These are phyloP conservation scores for Allium cepa DNA, from an alignment of 106 monocot genomes.

Conservation along the genomic window DNA sequence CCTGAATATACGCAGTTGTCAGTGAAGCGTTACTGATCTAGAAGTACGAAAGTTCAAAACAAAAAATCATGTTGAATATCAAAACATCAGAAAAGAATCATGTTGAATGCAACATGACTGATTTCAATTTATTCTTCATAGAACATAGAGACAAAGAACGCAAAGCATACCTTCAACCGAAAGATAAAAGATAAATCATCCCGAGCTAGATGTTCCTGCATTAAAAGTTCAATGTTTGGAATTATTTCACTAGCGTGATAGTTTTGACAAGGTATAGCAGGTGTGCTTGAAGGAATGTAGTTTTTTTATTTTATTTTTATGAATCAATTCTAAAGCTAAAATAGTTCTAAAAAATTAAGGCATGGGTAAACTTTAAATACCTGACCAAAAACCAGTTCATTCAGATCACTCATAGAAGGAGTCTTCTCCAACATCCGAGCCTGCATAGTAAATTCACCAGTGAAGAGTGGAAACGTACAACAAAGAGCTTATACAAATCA, in stretches of 20 bases:
- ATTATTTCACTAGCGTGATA: too few relatives aligned
- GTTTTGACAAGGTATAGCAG: conserved; percentile 1
- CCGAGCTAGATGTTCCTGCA: conserved; percentile 81
- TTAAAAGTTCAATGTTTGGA: background rate
- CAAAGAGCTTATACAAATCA: background rate
- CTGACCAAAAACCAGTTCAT: conserved; percentile 95
- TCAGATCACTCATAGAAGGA: conserved; percentile 96
- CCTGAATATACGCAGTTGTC: conserved; percentile 37
- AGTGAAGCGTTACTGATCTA: conserved; percentile 2
- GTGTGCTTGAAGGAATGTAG: too few relatives aligned
- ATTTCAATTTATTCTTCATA: background rate
- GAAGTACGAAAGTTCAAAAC: background rate
- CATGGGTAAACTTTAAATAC: conserved; percentile 17
- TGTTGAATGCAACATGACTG: background rate
- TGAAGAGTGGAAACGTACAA: too few relatives aligned
- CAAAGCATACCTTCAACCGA: conserved; percentile 66
- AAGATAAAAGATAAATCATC: conserved; percentile 89
- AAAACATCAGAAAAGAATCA: background rate
- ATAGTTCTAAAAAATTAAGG: background rate
- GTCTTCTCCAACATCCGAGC: conserved; percentile 79
- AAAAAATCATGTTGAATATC: background rate
- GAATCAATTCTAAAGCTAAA: background rate
- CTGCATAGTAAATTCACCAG: conserved; percentile 30
- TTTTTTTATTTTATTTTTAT: too few relatives aligned
- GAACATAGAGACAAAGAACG: background rate